Percentiles rank a stretch among this genome's conserved stretches.
These are phyloP conservation scores for Colletotrichum cuscutae DNA, from an alignment of 2,329 filamentous ascomycete species.

Conservation along the genomic window DNA sequence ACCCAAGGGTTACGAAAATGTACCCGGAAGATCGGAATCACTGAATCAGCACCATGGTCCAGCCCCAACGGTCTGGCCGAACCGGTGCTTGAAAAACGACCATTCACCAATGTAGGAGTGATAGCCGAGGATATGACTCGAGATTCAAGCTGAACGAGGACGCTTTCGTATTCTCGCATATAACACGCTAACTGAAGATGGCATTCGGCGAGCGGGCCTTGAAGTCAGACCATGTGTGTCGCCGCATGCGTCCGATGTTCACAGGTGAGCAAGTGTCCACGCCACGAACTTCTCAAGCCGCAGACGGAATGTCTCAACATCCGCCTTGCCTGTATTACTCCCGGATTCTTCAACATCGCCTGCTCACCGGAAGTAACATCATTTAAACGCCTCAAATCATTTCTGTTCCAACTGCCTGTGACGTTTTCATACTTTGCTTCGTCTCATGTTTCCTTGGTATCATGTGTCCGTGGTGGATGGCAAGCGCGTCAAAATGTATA, in stretches of 20 bases:
- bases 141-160: background rate
- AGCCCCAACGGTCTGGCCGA: background rate
- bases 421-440: background rate
- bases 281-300: background rate
- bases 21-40: background rate
- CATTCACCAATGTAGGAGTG: background rate
- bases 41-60: background rate
- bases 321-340: background rate
- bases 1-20: background rate
- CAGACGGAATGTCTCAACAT: background rate
- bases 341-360: background rate
- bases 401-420: background rate
- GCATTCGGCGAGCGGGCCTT: background rate
- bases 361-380: background rate
- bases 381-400: background rate
- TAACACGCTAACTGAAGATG: background rate
- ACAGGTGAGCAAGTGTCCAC: background rate
- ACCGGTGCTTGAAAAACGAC: background rate
- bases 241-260: background rate
- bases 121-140: background rate
- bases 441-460: background rate
- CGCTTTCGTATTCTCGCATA: background rate
- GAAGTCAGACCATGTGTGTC: background rate
- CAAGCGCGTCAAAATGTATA: background rate
- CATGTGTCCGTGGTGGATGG: background rate